phyloP scores from a whole-genome alignment of 116 monocot genomes.

The Dioscorea cayenensis region DNA sequence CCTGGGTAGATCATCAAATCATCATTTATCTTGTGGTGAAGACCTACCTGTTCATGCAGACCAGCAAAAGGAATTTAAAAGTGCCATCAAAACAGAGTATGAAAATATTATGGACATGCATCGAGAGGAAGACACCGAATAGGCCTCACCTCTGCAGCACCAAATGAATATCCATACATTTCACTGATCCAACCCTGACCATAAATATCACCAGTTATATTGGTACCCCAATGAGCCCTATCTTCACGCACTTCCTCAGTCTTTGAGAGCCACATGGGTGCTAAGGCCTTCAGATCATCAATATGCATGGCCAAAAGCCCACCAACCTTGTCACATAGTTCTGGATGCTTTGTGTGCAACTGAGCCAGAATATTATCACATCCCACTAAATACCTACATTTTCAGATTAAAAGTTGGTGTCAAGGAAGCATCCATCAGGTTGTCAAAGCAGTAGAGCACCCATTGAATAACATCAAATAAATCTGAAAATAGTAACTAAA shows the following conservation, averaged over 20 bases:
- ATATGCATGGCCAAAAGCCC: constrained; percentile 96
- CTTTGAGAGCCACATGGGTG: constrained; percentile 94
- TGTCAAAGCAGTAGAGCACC: neutral
- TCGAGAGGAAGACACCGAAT: neutral
- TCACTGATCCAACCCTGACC: constrained; percentile 96
- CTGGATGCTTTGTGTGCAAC: constrained; percentile 87
- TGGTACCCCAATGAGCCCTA: constrained; percentile 82
- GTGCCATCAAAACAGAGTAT: constrained; percentile 1
- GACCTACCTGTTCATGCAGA: constrained; percentile 65
- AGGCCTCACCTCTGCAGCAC: constrained; percentile 83
- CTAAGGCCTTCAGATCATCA: constrained; percentile 79
- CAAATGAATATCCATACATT: constrained; percentile 99
- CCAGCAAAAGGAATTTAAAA: constrained; percentile 6
- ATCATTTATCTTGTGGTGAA: constrained; percentile 89
- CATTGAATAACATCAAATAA: too few species aligned
- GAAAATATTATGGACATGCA: neutral
- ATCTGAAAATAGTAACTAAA: neutral
- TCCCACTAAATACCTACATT: constrained; percentile 70
- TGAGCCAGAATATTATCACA: constrained; percentile 91
- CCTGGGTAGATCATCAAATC: constrained; percentile 98
- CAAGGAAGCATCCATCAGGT: constrained; percentile 1
- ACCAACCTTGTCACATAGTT: constrained; percentile 97
- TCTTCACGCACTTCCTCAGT: constrained; percentile 96
- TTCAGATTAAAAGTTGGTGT: neutral
- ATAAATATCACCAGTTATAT: constrained; percentile 97